Evolutionary conservation across 2,329 filamentous ascomycete species (phyloP), one percentile per base, ranked within the genome.

Genomic region (Fonsecaea pedrosoi): DNA sequence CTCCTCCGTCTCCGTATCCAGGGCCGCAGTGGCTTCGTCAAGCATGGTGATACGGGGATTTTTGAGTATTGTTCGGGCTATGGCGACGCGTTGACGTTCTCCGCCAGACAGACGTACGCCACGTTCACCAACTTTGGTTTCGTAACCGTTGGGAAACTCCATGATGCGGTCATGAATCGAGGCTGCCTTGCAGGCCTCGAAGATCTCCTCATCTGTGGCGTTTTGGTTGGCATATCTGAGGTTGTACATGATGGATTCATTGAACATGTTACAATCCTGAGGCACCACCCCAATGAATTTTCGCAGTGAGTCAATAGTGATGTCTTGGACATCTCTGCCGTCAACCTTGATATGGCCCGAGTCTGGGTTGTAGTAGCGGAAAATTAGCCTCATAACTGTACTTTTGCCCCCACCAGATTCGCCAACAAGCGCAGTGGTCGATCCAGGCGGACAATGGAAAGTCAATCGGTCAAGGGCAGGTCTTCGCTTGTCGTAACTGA

Each of bases 391-490:
- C 83, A 99, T 97, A 32, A 99, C 87, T 0, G 95, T 99, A 2
- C 94, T 98, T 79, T 99, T 99, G 71, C 95, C 95, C 66, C 95
- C 95, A 54, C 95, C 95, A 37, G 94, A 98, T 78, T 98, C 94
- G 70, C 95, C 95, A 18, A 99, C 95, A 70, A 99, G 89, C 0
- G 95, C 95, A 5, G 94, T 99, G 0, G 94, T 98, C 0, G 93
- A 97, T 60, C 95, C 95, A 1, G 95, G 94, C 18, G 83, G 82
- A 77, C 94, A 97, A 70, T 90, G 89, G 78, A 99, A 98, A 70
- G 87, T 90, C 57, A 99, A 84, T 54, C 93, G 89, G 70, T 90
- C 89, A 69, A 99, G 81, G 1, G 95, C 95, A 6, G 93, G 90
- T 76, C 92, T 94, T 61, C 93, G 91, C 62, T 86, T 82, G 77